Evolutionary conservation across 164 flowering plant species (phyloP).

Genomic region (Warburgia ugandensis): DNA sequence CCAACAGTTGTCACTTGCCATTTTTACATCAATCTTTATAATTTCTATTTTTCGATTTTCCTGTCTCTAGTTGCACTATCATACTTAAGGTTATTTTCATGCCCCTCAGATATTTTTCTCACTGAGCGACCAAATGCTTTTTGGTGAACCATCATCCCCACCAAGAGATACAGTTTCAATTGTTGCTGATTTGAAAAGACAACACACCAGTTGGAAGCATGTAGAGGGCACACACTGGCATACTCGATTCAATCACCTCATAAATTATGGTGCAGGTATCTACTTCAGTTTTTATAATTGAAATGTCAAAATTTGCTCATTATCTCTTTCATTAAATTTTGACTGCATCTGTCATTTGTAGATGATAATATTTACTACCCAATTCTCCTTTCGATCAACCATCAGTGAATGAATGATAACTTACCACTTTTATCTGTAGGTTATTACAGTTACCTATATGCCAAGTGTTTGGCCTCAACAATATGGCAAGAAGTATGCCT

Average conservation of each 20-base stretch:
- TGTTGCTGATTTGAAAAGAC: conserved; percentile 63
- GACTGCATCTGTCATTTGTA: too few relatives aligned
- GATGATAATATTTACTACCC: too few relatives aligned
- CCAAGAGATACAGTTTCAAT: conserved; percentile 47
- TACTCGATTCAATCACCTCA: conserved; percentile 78
- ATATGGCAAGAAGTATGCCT: conserved; percentile 74
- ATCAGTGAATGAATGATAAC: neutral
- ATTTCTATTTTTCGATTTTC: too few relatives aligned
- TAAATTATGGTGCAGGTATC: conserved; percentile 88
- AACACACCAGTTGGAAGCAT: conserved; percentile 70
- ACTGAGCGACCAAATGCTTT: conserved; percentile 73
- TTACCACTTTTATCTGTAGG: conserved; percentile 33
- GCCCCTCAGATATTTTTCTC: conserved; percentile 67
- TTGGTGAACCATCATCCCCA: conserved; percentile 43
- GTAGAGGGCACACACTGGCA: conserved; percentile 96
- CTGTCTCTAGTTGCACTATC: too few relatives aligned
- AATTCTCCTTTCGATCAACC: neutral
- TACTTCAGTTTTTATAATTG: neutral
- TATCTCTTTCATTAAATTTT: neutral
- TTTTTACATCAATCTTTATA: too few relatives aligned
- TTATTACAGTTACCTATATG: conserved; percentile 91
- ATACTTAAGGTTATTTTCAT: too few relatives aligned
- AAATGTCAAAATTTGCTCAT: neutral
- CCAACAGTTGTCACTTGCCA: too few relatives aligned
- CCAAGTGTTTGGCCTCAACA: conserved; percentile 84